phyloP scores from a whole-genome alignment of 2,329 filamentous ascomycete genomes.

The Chrysoporthe cubensis region DNA sequence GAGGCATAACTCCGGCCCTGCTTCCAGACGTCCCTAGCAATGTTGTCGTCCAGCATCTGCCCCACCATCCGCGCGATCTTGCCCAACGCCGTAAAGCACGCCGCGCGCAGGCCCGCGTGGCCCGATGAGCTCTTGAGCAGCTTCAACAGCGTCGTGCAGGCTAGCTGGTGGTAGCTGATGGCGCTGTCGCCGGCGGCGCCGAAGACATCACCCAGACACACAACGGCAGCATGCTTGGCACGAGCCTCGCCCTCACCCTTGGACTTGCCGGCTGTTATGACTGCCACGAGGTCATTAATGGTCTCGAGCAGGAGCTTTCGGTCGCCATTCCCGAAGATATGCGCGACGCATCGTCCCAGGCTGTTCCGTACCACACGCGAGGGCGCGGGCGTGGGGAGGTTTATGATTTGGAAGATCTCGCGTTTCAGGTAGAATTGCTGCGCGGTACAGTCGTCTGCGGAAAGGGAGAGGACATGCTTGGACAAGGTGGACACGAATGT shows the following conservation, averaged over 20 bases:
- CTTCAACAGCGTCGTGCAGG: slow-evolving; percentile 74
- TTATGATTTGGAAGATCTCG: slow-evolving; percentile 92
- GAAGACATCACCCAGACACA: slow-evolving; percentile 87
- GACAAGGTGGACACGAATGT: slow-evolving; percentile 84
- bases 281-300: slow-evolving; percentile 80
- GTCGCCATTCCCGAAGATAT: slow-evolving; percentile 83
- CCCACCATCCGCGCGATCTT: slow-evolving; percentile 78
- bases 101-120: slow-evolving; percentile 81
- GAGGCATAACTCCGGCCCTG: slow-evolving; percentile 77
- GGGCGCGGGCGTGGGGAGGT: slow-evolving; percentile 77
- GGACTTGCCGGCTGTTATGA: slow-evolving; percentile 74
- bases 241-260: slow-evolving; percentile 76
- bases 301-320: slow-evolving; percentile 92
- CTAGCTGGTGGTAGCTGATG: slow-evolving; percentile 78
- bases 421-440: slow-evolving; percentile 93
- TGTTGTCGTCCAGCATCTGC: slow-evolving; percentile 77
- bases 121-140: slow-evolving; percentile 77
- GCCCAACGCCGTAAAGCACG: slow-evolving; percentile 73
- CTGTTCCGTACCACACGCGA: slow-evolving; percentile 90
- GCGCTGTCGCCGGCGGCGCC: slow-evolving; percentile 92
- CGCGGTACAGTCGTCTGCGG: slow-evolving; percentile 78
- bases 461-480: slow-evolving; percentile 76
- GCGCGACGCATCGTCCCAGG: slow-evolving; percentile 79
- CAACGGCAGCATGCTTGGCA: slow-evolving; percentile 83
- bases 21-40: slow-evolving; percentile 94